phyloP scores from a whole-genome alignment of 768 basidiomycete species.

The Termitomyces sp. region DNA sequence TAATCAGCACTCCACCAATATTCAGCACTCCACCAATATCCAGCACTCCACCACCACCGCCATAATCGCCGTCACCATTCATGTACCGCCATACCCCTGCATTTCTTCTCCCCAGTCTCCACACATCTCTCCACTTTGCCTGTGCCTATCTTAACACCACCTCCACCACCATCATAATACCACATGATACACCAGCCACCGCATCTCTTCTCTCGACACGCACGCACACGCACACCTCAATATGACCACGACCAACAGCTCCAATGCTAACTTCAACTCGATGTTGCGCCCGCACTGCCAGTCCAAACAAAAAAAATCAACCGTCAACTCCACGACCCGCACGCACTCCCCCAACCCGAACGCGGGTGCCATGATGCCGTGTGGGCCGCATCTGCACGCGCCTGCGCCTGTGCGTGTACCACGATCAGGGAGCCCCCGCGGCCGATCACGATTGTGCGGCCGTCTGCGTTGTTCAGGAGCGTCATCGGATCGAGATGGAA shows the following conservation, averaged over 20 bases:
- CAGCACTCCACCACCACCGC: neutral
- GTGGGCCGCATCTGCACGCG: no score
- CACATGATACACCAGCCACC: no score
- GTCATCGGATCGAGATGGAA: neutral
- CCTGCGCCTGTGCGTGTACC: neutral
- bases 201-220: no score
- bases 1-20: neutral
- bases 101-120: neutral
- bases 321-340: neutral
- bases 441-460: neutral
- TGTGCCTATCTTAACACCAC: no score
- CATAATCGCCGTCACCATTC: neutral
- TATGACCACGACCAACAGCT: neutral
- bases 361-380: neutral
- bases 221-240: neutral
- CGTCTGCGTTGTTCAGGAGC: neutral
- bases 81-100: neutral
- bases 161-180: no score
- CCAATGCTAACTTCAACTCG: neutral
- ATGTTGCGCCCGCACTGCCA: neutral
- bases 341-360: neutral
- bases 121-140: no score
- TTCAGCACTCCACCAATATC: neutral
- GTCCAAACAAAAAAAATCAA: neutral
- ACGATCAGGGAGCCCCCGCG: neutral